Percentiles rank a stretch among this genome's conserved stretches.
Conservation (phyloP, 75 land plant genomes). For the Cupressus sempervirens region DNA sequence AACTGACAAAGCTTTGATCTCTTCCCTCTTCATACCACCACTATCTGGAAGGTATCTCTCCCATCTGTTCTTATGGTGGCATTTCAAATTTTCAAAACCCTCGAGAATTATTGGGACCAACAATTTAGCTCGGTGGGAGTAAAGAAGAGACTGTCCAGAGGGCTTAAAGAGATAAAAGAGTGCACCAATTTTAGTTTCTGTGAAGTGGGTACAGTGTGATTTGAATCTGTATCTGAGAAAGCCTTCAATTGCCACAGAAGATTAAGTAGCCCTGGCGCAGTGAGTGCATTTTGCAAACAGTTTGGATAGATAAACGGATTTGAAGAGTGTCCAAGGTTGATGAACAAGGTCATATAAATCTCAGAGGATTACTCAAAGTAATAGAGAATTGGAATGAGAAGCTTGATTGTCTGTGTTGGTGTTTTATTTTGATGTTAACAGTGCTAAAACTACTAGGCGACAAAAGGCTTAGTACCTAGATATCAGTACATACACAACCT, state of each 20-base stretch:
- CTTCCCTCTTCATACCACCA: conserved; percentile 48
- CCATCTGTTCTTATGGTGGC: not conserved
- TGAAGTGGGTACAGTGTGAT: not conserved
- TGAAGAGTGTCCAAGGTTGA: no score
- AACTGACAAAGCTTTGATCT: conserved; percentile 51
- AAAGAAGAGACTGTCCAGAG: not conserved
- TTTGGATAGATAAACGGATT: no score
- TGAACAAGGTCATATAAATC: no score
- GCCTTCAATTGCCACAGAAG: not conserved
- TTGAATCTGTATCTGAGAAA: not conserved
- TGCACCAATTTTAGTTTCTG: not conserved
- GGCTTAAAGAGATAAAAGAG: not conserved
- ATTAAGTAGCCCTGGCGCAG: not conserved
- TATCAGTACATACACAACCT: no score
- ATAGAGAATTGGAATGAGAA: no score
- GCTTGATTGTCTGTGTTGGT: no score
- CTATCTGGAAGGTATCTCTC: conserved; percentile 19
- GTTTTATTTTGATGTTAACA: no score
- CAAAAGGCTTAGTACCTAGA: no score
- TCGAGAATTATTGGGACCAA: not conserved
- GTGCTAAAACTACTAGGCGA: no score
- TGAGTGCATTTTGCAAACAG: not conserved
- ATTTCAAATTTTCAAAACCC: conserved; percentile 4
- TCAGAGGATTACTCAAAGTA: no score
- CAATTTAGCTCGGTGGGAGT: not conserved